Percentiles rank a stretch among this genome's conserved stretches.
These are phyloP conservation scores for Hortaea sp. DNA, from an alignment of 2,329 filamentous ascomycete species.

Conservation along the genomic window DNA sequence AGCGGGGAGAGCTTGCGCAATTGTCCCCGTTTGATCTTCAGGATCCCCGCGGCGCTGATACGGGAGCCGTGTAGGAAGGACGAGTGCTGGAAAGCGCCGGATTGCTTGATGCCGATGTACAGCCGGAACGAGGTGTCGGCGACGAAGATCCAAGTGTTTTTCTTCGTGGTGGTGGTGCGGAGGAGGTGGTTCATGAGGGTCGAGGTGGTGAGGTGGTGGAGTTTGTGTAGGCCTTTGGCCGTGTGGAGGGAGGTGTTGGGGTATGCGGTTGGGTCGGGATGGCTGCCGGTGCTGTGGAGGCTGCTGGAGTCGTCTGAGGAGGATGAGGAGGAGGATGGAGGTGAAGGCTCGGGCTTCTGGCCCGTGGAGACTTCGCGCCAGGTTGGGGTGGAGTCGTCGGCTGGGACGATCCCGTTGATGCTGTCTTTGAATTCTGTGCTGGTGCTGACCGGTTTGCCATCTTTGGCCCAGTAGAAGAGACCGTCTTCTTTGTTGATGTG, in stretches of 20 bases:
- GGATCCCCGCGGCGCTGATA: constrained; percentile 72
- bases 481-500: constrained; percentile 59
- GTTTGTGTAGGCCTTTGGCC: constrained; percentile 49
- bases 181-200: constrained; percentile 70
- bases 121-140: constrained; percentile 75
- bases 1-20: constrained; percentile 60
- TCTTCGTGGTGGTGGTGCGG: constrained; percentile 37
- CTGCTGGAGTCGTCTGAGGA: constrained; percentile 25
- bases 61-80: constrained; percentile 77
- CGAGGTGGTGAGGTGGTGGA: constrained; percentile 58
- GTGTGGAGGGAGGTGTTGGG: constrained; percentile 53
- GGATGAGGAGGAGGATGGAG: constrained; percentile 5
- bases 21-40: constrained; percentile 74
- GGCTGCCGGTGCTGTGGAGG: constrained; percentile 40
- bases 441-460: constrained; percentile 67
- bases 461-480: constrained; percentile 78
- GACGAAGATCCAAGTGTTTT: constrained; percentile 91
- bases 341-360: constrained; percentile 13
- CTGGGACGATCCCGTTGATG: constrained; percentile 49
- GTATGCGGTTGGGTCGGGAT: constrained; percentile 54
- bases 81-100: constrained; percentile 81
- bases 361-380: constrained; percentile 29
- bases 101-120: constrained; percentile 84
- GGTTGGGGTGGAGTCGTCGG: constrained; percentile 33
- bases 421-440: constrained; percentile 68